Evolutionary conservation across 2,329 filamentous ascomycete genomes (phyloP).

Genomic region (Colletotrichum sp.): DNA sequence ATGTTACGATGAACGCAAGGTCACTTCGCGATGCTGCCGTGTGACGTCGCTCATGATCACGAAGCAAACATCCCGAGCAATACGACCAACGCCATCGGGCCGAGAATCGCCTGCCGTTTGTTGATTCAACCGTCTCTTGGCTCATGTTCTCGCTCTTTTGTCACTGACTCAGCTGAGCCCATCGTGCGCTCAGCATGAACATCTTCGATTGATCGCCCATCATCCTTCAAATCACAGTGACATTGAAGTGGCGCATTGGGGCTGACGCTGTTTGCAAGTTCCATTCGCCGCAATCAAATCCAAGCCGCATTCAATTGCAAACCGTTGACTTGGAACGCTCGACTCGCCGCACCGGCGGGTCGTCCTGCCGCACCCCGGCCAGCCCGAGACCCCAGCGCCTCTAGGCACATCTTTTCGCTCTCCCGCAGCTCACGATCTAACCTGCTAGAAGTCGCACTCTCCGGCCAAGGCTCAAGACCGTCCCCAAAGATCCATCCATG

Average conservation of each 20-base stretch:
- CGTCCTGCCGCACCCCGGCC: not conserved
- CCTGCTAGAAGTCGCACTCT: not conserved
- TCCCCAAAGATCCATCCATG: not conserved
- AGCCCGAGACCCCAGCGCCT: slow-evolving; percentile 6
- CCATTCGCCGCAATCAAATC: not conserved
- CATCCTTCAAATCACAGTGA: not conserved
- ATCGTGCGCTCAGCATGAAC: not conserved
- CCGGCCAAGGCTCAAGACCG: not conserved
- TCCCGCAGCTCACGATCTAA: not conserved
- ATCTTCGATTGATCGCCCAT: not conserved
- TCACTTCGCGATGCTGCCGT: not conserved
- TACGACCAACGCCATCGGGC: not conserved
- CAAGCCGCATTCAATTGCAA: slow-evolving; percentile 1
- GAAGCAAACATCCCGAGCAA: not conserved
- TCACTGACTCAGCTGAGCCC: not conserved
- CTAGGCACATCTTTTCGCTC: not conserved
- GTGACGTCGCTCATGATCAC: not conserved
- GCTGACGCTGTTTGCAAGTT: not conserved
- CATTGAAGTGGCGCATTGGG: not conserved
- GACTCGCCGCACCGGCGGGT: not conserved
- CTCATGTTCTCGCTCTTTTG: not conserved
- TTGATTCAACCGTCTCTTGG: not conserved
- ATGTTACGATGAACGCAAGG: not conserved
- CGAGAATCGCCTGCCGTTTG: not conserved
- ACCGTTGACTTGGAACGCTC: not conserved